phyloP scores from a whole-genome alignment of 345 rosid genomes.

The Rhizophora mangle region DNA sequence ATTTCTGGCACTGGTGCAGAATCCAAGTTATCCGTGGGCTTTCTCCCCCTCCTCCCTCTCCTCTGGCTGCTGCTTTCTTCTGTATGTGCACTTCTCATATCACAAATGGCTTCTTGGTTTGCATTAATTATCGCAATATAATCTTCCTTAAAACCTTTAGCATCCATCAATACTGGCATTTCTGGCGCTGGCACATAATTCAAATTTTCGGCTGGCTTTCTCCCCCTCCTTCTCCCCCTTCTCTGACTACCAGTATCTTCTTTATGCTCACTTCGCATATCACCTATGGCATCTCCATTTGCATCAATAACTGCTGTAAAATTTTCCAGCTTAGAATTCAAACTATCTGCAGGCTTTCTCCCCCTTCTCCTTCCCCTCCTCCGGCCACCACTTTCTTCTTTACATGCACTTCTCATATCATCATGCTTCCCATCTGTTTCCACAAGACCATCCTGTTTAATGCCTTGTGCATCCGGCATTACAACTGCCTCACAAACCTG shows the following conservation, averaged over 20 bases:
- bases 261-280: slow-evolving; percentile 26
- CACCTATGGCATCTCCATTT: background rate
- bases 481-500: slow-evolving; percentile 25
- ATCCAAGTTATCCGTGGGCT: slow-evolving; percentile 13
- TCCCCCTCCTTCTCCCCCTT: slow-evolving; percentile 39
- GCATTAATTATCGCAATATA: no score
- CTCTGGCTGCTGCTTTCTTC: slow-evolving; percentile 29
- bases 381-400: slow-evolving; percentile 29
- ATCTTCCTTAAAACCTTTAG: slow-evolving; percentile 2
- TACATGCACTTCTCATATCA: slow-evolving; percentile 26
- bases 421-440: slow-evolving; percentile 32
- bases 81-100: slow-evolving; percentile 26
- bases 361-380: slow-evolving; percentile 36
- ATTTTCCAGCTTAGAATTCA: slow-evolving; percentile 11
- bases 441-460: slow-evolving; percentile 24
- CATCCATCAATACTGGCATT: slow-evolving; percentile 36
- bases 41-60: slow-evolving; percentile 43
- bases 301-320: no score
- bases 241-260: slow-evolving; percentile 29
- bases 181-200: slow-evolving; percentile 25
- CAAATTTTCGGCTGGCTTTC: slow-evolving; percentile 37
- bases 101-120: background rate
- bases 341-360: slow-evolving; percentile 39
- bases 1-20: slow-evolving; percentile 7
- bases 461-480: slow-evolving; percentile 25